A percentile compares a stretch with the other conserved stretches of the same genome.
Evolutionary conservation across 768 basidiomycete species (phyloP).

Genomic region (Lactarius sanguifluus): DNA sequence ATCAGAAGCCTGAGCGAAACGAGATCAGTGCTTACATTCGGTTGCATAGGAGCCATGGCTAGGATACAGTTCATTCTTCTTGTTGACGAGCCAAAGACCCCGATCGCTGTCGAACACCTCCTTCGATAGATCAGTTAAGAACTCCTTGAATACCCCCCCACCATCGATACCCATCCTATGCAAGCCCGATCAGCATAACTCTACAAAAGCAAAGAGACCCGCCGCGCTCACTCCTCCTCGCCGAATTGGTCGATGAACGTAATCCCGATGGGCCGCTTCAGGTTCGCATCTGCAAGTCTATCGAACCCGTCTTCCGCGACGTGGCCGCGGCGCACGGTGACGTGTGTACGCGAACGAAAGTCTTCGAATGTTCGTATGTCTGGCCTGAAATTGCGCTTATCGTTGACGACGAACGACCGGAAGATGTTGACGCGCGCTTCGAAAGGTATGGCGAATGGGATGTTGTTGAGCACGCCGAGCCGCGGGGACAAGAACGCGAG

Average conservation of each 20-base stretch:
- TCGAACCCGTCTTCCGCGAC: conserved; percentile 94
- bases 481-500: conserved; percentile 77
- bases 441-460: conserved; percentile 95
- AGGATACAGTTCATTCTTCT: conserved; percentile 92
- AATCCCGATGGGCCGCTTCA: conserved; percentile 85
- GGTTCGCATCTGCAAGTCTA: conserved; percentile 67
- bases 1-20: background rate
- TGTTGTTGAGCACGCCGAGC: conserved; percentile 89
- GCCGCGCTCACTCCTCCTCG: conserved; percentile 68
- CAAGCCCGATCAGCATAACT: conserved; percentile 18
- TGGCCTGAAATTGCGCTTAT: conserved; percentile 39
- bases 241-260: conserved; percentile 92
- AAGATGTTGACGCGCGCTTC: conserved; percentile 88
- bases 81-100: conserved; percentile 89
- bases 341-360: conserved; percentile 34
- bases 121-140: conserved; percentile 87
- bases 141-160: conserved; percentile 97
- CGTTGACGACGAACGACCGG: conserved; percentile 74
- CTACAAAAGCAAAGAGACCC: background rate
- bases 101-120: conserved; percentile 95
- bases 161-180: conserved; percentile 88
- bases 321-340: conserved; percentile 65
- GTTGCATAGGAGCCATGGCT: conserved; percentile 91
- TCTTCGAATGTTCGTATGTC: conserved; percentile 10
- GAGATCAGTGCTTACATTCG: conserved; percentile 56